A percentile compares a stretch with the other conserved stretches of the same genome.
Evolutionary conservation across 371 early-diverging fungal species (phyloP).

Genomic region (Capniomyces stellatus): DNA sequence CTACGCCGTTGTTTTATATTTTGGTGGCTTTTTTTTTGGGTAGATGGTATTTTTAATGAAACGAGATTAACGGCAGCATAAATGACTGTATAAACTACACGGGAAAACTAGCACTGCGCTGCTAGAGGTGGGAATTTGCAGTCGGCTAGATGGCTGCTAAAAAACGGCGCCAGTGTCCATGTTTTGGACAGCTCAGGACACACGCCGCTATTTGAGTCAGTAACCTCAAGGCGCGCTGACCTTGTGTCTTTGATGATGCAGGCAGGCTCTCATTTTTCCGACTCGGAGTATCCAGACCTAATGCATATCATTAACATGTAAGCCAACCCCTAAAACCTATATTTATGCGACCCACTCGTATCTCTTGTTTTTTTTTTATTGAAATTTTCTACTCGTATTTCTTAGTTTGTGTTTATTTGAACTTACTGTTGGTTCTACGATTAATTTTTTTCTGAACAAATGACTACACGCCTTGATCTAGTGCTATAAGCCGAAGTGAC

Average conservation of each 20-base stretch:
- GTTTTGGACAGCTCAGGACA: conserved; percentile 74
- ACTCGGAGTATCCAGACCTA: conserved; percentile 51
- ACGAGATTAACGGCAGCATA: too few species aligned
- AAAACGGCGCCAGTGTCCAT: conserved; percentile 82
- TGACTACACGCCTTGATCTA: too few species aligned
- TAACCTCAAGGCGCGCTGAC: conserved; percentile 34
- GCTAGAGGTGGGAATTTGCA: conserved; percentile 52
- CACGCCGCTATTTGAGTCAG: conserved; percentile 75
- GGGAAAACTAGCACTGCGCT: conserved; percentile 43
- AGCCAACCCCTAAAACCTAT: too few species aligned
- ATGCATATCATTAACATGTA: conserved; percentile 10
- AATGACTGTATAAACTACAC: too few species aligned
- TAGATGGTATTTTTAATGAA: too few species aligned
- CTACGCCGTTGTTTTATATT: too few species aligned
- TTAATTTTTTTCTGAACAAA: too few species aligned
- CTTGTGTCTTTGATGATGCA: conserved; percentile 44
- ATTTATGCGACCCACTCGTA: too few species aligned
- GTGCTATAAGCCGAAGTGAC: conserved; percentile 33
- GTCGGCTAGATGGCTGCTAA: conserved; percentile 52
- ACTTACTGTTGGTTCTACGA: not conserved
- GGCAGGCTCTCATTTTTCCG: conserved; percentile 82
- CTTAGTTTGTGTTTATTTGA: conserved; percentile 2
- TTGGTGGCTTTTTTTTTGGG: too few species aligned
- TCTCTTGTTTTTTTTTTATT: too few species aligned
- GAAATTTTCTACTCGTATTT: not conserved